These are phyloP conservation scores for Pseudocercospora eumusae DNA, from an alignment of 2,329 filamentous ascomycete genomes.

Conservation along the genomic window DNA sequence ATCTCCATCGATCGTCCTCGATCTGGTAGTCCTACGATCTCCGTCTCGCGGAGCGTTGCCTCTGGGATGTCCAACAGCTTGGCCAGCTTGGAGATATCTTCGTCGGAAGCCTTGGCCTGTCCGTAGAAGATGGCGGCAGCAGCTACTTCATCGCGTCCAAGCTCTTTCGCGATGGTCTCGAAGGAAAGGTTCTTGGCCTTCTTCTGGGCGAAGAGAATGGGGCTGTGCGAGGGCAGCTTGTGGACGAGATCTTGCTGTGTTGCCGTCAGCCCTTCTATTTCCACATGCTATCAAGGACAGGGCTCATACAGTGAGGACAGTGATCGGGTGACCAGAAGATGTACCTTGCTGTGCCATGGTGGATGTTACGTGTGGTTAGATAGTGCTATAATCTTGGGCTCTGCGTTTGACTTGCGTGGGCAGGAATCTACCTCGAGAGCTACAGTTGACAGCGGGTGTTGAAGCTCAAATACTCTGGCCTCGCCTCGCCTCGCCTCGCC, in stretches of 20 bases:
- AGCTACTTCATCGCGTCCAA: constrained; percentile 80
- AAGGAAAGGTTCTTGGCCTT: constrained; percentile 74
- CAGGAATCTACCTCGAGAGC: too few relatives aligned
- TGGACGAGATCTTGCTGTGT: constrained; percentile 64
- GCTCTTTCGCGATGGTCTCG: constrained; percentile 69
- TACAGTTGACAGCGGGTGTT: background rate
- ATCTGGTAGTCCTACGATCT: constrained; percentile 75
- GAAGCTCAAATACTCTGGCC: constrained; percentile 5
- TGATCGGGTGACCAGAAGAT: constrained; percentile 29
- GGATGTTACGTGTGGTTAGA: background rate
- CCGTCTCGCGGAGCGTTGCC: constrained; percentile 55
- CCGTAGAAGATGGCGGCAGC: constrained; percentile 90
- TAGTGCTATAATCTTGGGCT: background rate
- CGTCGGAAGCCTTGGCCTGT: constrained; percentile 70
- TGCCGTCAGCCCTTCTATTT: background rate
- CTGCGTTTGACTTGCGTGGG: background rate
- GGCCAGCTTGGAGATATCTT: constrained; percentile 69
- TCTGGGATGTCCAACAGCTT: constrained; percentile 63
- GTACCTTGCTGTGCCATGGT: constrained; percentile 27
- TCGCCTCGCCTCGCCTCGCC: background rate
- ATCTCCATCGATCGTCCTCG: constrained; percentile 76
- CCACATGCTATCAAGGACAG: background rate
- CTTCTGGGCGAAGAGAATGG: constrained; percentile 79
- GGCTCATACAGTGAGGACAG: constrained; percentile 26
- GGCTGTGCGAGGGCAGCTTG: constrained; percentile 69